Percentiles rank a stretch among this genome's conserved stretches.
Conservation (phyloP, 75 land plant genomes). For the Selaginella tamariscina region DNA sequence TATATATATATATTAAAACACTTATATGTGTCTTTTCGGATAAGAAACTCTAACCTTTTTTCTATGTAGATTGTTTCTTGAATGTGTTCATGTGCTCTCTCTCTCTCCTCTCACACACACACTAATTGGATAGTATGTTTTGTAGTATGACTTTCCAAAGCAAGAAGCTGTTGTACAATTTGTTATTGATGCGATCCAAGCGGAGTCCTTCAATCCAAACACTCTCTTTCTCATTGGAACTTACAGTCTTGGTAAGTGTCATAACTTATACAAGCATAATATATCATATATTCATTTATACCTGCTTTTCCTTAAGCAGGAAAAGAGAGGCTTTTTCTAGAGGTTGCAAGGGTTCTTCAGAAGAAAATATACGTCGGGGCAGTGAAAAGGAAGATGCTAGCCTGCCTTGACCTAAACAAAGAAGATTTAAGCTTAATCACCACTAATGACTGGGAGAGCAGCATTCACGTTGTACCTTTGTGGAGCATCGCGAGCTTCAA, state of each 20-base stretch:
- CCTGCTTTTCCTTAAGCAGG: slow-evolving; percentile 33
- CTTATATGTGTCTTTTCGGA: too few relatives aligned
- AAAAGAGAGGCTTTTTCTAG: slow-evolving; percentile 83
- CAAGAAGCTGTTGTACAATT: slow-evolving; percentile 91
- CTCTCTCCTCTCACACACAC: too few relatives aligned
- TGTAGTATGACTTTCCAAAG: slow-evolving; percentile 97
- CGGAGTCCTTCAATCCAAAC: slow-evolving; percentile 84
- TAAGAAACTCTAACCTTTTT: too few relatives aligned
- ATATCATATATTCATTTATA: too few relatives aligned
- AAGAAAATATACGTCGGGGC: slow-evolving; percentile 77
- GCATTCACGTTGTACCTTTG: slow-evolving; percentile 93
- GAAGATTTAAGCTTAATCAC: slow-evolving; percentile 90
- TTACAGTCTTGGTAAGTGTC: slow-evolving; percentile 66
- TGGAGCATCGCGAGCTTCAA: slow-evolving; percentile 95
- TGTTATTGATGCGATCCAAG: slow-evolving; percentile 95
- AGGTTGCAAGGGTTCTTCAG: slow-evolving; percentile 67
- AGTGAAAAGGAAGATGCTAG: slow-evolving; percentile 49
- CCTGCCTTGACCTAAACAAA: slow-evolving; percentile 56
- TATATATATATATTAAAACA: too few relatives aligned
- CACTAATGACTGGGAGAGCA: slow-evolving; percentile 64
- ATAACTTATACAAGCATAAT: neutral
- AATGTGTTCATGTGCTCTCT: too few relatives aligned
- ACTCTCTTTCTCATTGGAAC: slow-evolving; percentile 95
- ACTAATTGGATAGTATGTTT: too few relatives aligned
- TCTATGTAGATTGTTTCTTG: too few relatives aligned